phyloP scores from a whole-genome alignment of 148 eudicot species.

The Camellia sinensis region DNA sequence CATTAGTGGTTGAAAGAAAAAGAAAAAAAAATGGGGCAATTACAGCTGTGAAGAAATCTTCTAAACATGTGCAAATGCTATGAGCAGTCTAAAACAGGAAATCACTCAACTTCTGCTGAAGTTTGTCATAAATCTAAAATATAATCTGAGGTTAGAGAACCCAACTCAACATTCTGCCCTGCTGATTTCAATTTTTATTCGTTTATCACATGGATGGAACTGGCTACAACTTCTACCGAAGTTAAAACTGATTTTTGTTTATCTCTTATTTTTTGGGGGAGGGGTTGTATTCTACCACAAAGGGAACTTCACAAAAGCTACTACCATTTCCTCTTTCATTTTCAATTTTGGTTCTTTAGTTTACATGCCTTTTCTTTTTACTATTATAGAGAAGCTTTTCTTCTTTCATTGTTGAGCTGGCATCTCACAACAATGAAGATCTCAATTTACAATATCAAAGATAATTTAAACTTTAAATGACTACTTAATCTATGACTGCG shows the following conservation, averaged over 20 bases:
- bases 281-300: not conserved
- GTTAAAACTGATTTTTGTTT: no score
- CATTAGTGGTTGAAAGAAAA: not conserved
- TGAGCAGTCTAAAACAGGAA: not conserved
- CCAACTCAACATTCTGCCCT: not conserved
- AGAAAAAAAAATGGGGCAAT: not conserved
- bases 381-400: not conserved
- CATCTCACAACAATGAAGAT: not conserved
- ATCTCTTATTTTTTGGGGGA: no score
- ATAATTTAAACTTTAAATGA: not conserved
- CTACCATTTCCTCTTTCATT: not conserved
- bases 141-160: not conserved
- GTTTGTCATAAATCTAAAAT: not conserved
- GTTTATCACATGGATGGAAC: not conserved
- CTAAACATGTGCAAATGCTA: not conserved
- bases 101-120: not conserved
- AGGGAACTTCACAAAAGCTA: not conserved
- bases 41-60: not conserved
- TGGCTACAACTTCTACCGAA: not conserved
- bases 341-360: not conserved
- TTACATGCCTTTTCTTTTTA: not conserved
- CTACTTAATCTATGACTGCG: not conserved
- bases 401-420: not conserved
- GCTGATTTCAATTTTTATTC: not conserved
- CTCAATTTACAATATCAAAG: not conserved